phyloP scores from a whole-genome alignment of 768 basidiomycete species.

The Rhodotorula diobovata region DNA sequence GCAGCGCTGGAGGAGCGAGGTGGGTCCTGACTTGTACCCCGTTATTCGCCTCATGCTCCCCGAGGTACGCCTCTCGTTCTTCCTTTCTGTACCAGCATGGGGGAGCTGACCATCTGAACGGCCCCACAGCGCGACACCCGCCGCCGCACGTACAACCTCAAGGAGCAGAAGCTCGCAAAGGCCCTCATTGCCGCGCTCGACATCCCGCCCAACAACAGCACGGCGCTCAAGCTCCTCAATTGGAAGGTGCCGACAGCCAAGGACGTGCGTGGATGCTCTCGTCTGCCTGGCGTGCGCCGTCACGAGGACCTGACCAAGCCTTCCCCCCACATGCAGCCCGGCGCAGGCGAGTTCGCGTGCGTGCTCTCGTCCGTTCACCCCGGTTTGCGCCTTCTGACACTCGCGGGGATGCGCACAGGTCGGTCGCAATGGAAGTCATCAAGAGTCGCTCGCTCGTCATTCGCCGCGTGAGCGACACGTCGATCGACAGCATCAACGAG shows the following conservation, averaged over 20 bases:
- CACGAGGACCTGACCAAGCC: background rate
- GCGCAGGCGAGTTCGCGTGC: conserved; percentile 35
- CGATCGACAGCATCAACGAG: conserved; percentile 77
- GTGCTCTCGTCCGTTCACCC: background rate
- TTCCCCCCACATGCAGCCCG: background rate
- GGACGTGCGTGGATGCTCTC: conserved; percentile 37
- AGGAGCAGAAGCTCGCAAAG: conserved; percentile 91
- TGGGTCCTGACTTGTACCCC: conserved; percentile 84
- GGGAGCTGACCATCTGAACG: background rate
- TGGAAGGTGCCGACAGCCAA: conserved; percentile 61
- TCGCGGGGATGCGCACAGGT: conserved; percentile 57
- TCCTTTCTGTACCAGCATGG: conserved; percentile 66
- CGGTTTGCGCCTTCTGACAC: conserved; percentile 55
- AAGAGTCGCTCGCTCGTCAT: conserved; percentile 70
- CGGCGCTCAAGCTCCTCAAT: conserved; percentile 56
- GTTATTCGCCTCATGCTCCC: conserved; percentile 78
- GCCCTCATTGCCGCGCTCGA: conserved; percentile 85
- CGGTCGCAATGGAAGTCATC: conserved; percentile 77
- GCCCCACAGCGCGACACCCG: conserved; percentile 78
- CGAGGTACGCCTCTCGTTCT: conserved; percentile 49
- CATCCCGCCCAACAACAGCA: conserved; percentile 56
- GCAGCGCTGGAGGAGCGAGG: conserved; percentile 66
- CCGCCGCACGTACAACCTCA: conserved; percentile 84
- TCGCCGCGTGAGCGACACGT: conserved; percentile 62
- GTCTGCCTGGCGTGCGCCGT: no score